Evolutionary conservation across 1,284 basidiomycete genomes (phyloP), one percentile per base, ranked within the genome.

Genomic region (Pyrrhoderma noxium): DNA sequence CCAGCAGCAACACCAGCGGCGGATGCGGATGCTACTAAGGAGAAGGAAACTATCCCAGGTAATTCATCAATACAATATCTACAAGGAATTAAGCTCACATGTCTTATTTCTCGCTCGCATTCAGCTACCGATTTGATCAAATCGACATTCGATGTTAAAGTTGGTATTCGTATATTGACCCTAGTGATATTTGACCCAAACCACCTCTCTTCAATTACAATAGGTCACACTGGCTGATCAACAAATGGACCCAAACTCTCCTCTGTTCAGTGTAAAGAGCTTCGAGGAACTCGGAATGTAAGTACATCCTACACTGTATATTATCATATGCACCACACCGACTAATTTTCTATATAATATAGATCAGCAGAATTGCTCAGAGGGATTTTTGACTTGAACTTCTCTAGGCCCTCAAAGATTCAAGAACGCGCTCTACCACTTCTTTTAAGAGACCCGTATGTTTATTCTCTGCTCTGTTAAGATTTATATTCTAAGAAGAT

Each of bases 391-490:
- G 85, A 87, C 44, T 89, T 96, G 82, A 92, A 92, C 38, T 99
- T 98, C 70, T 89, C 91, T 50, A 96, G 95, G 68, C 96, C 96
- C 3, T 97, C 93, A 51, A 99, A 99, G 72, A 99, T 99, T 58
- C 96, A 99, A 73, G 96, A 98, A 74, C 86, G 90, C 56, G 96
- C 96, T 19, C 73, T 99, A 23, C 96, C 96, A 2, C 75, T 99
- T 36, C 78, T 99, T 23, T 80, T 99, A 13, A 70, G 82, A 54
- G 89, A 96, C 65, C 96, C 95, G 92, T 95, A 52, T 52, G 62
- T 61, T 22, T 14, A 8, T n/a, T 18, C 16, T 36, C 13, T 27
- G 19, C 2, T 36, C 5, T 23, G 5, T 31, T 19, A 5, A 41
- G 25, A 8, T 14, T 53, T 47, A 34, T 19, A 16, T 23, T 51